phyloP scores from a whole-genome alignment of 2,329 filamentous ascomycete species.

The Sarocladium oryzae region DNA sequence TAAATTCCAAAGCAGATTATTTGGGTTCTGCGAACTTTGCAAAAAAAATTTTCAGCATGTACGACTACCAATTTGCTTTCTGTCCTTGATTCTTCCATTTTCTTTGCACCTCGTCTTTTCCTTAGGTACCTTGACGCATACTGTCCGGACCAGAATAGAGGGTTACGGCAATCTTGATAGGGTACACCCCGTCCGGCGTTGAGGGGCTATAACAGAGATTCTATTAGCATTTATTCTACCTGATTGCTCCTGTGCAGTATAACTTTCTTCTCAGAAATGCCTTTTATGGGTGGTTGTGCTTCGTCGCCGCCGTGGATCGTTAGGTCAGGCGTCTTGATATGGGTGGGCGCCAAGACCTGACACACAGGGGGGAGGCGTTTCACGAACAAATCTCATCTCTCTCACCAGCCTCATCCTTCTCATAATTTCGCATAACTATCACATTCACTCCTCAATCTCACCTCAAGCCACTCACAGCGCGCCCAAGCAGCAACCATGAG shows the following conservation, averaged over 20 bases:
- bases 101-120: background rate
- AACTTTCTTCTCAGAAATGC: background rate
- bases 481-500: background rate
- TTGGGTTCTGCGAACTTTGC: background rate
- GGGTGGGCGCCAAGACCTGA: constrained; percentile 8
- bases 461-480: background rate
- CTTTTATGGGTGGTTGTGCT: too few species aligned
- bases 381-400: constrained; percentile 1
- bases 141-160: background rate
- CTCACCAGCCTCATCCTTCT: background rate
- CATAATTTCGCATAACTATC: too few species aligned
- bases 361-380: constrained; percentile 5
- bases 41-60: background rate
- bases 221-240: background rate
- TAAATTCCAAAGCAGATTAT: background rate
- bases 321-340: too few species aligned
- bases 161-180: background rate
- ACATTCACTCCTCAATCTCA: background rate
- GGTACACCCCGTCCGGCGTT: background rate
- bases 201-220: background rate
- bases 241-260: background rate
- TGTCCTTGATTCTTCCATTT: background rate
- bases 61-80: background rate
- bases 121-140: background rate
- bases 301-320: too few species aligned